These are phyloP conservation scores for Toxoplasma gondii DNA, from an alignment of 169 alveolate species.

Conservation along the genomic window DNA sequence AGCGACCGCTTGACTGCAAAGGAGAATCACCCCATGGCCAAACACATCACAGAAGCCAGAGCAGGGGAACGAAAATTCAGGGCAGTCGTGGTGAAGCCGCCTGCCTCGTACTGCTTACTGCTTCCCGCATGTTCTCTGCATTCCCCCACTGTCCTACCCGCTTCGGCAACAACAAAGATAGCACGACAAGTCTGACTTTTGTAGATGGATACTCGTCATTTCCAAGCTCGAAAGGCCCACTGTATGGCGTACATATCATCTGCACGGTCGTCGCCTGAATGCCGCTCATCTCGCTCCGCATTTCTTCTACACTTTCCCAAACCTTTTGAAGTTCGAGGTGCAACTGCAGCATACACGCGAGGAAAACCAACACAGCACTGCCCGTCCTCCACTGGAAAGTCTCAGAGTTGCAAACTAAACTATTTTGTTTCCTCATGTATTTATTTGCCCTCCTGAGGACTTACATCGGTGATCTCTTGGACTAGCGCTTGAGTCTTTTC, in stretches of 20 bases:
- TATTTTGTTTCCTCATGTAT: no score
- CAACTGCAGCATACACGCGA: neutral
- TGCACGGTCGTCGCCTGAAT: neutral
- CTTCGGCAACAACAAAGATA: no score
- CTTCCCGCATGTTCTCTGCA: no score
- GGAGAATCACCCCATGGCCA: neutral
- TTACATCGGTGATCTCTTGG: neutral
- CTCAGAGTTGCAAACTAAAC: neutral
- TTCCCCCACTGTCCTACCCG: no score
- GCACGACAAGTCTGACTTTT: no score
- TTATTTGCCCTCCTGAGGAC: neutral
- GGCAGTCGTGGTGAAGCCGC: no score
- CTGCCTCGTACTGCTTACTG: no score
- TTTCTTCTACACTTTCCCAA: neutral
- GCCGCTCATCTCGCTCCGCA: neutral
- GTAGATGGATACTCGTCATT: no score
- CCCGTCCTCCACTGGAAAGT: neutral
- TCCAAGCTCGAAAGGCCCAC: neutral
- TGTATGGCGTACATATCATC: neutral
- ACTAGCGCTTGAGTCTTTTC: neutral
- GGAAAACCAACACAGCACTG: neutral
- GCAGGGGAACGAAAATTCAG: no score
- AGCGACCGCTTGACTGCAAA: conserved; percentile 19
- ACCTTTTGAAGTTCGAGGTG: neutral
- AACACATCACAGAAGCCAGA: no score